A percentile compares a stretch with the other conserved stretches of the same genome.
Conservation (phyloP, 1,284 basidiomycete species). For the Tausonia pullulans region DNA sequence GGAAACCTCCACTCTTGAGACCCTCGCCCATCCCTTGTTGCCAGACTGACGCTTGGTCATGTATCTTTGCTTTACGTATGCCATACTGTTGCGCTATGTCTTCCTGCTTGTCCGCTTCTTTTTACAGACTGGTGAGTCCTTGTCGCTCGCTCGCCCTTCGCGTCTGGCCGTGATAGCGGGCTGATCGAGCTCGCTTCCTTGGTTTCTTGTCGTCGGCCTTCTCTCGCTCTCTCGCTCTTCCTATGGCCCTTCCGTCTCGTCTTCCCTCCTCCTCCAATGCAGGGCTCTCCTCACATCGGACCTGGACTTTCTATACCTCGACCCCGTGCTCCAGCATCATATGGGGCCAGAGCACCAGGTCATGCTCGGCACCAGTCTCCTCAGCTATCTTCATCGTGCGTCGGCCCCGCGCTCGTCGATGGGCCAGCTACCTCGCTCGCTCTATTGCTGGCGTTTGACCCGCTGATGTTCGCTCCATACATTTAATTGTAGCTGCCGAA, state of each 20-base stretch:
- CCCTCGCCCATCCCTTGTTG: too few species aligned
- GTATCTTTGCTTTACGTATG: too few species aligned
- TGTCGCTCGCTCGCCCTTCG: too few species aligned
- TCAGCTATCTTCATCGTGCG: constrained; percentile 12
- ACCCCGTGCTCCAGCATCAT: constrained; percentile 10
- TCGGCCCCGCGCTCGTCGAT: neutral
- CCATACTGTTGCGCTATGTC: too few species aligned
- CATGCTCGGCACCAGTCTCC: constrained; percentile 6
- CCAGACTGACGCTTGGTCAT: too few species aligned
- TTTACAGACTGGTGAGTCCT: too few species aligned
- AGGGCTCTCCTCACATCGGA: constrained; percentile 11
- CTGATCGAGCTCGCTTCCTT: neutral
- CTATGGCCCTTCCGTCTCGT: neutral
- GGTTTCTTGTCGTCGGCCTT: too few species aligned
- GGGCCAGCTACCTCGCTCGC: neutral
- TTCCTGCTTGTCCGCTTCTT: too few species aligned
- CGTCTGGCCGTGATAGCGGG: too few species aligned
- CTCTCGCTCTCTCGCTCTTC: neutral
- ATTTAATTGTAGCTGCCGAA: constrained; percentile 4
- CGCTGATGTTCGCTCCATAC: neutral
- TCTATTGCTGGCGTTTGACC: neutral
- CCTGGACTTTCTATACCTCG: constrained; percentile 16
- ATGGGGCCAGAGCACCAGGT: constrained; percentile 6
- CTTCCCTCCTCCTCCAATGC: neutral
- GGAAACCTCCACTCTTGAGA: too few species aligned